Evolutionary conservation across 2,329 filamentous ascomycete species (phyloP), one percentile per base, ranked within the genome.

Genomic region (Verticillium nonalfalfae): DNA sequence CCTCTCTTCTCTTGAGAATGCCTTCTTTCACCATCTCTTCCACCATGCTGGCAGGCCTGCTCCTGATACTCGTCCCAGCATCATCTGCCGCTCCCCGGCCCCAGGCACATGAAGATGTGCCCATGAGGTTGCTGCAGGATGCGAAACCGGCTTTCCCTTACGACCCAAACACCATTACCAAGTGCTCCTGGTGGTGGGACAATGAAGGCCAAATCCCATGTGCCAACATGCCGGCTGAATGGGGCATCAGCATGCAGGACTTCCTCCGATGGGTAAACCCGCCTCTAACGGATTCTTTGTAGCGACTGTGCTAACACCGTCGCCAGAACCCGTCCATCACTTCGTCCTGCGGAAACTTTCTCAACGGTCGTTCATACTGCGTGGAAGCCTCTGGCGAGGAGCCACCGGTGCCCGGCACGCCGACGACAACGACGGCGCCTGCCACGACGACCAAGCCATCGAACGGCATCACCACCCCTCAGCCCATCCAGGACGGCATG

Each of bases 401-500:
- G 34, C 62, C 63, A 18, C 26, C 33, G 21, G 55, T 59, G 2
- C 33, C 52, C 68, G 66, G 68, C 69, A 69, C 45, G 61, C 63
- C 7, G 18, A 33, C 9, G 63, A 63, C 4, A 62, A 63, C 9
- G 21, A 14, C 15, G 15, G 13, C 18, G 6, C 13, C 33, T 15
- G 21, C 52, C 13, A 52, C 59, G 11, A 50, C 59, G 9, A 57
- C 57, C 13, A 52, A 38, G 13, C 36, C 54, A 2, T 50, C 31
- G 26, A 50, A 50, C 54, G 57, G 60, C 1, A 62, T 64, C 26
- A 34, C 56, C n/a, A 66, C 62, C 9, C 66, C 64, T 4, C 31
- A n/a, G 4, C 64, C 63, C 1, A 61, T 58, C 15, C 66, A 68
- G 56, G 58, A 50, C 7, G 60, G 56, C 26, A 65, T 68, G 34